Evolutionary conservation across 768 basidiomycete genomes (phyloP).

Genomic region (Suillus lakei): DNA sequence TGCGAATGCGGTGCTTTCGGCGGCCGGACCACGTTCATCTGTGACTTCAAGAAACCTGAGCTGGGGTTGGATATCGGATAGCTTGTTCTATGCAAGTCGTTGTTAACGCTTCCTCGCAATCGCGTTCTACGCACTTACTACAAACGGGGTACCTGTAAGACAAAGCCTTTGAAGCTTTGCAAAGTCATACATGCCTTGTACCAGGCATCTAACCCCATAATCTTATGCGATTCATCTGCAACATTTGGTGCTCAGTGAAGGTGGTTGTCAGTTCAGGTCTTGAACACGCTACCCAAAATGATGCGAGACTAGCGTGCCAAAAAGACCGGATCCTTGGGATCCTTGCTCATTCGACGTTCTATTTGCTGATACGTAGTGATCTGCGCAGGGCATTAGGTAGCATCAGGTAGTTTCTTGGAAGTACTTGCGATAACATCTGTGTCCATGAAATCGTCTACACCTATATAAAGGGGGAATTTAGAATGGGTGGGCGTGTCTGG

Average conservation of each 20-base stretch:
- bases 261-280: neutral
- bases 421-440: neutral
- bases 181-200: neutral
- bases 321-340: neutral
- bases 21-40: neutral
- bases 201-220: neutral
- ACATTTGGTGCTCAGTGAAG: neutral
- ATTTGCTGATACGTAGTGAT: neutral
- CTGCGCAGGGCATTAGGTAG: neutral
- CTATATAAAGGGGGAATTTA: neutral
- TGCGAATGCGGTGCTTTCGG: neutral
- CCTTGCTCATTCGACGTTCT: neutral
- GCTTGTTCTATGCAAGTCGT: neutral
- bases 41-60: neutral
- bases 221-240: conserved; percentile 3
- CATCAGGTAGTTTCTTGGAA: neutral
- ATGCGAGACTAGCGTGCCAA: neutral
- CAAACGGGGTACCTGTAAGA: neutral
- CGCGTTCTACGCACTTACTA: neutral
- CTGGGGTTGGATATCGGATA: neutral
- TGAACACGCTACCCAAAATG: neutral
- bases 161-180: neutral
- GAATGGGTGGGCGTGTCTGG: neutral
- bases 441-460: neutral
- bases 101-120: neutral